Evolutionary conservation across 2,329 filamentous ascomycete genomes (phyloP).

Genomic region (Fusarium xyrophilum): DNA sequence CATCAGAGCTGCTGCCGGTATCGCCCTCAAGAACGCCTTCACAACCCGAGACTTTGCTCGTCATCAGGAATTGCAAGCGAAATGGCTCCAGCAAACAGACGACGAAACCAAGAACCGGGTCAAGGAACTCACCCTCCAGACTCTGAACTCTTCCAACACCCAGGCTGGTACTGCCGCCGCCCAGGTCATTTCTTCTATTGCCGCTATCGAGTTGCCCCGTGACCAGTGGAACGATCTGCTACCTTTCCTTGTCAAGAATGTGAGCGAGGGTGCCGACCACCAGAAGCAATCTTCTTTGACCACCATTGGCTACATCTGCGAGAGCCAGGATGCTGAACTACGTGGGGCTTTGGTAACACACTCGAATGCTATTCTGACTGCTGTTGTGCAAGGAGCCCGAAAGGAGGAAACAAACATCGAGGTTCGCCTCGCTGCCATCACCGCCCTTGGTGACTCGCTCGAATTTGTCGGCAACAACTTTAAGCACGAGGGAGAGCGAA

Average conservation of each 20-base stretch:
- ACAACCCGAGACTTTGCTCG: conserved; percentile 87
- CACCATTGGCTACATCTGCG: conserved; percentile 98
- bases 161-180: conserved; percentile 89
- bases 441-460: conserved; percentile 91
- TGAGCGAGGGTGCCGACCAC: conserved; percentile 83
- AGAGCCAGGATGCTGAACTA: conserved; percentile 88
- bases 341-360: conserved; percentile 81
- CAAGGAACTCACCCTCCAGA: conserved; percentile 89
- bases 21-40: conserved; percentile 98
- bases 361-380: conserved; percentile 97
- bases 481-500: conserved; percentile 97
- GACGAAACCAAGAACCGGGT: conserved; percentile 83
- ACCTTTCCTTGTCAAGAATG: conserved; percentile 86
- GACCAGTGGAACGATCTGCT: conserved; percentile 95
- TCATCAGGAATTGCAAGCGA: conserved; percentile 87
- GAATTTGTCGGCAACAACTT: conserved; percentile 99
- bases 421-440: conserved; percentile 90
- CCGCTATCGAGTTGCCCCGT: conserved; percentile 90
- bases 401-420: conserved; percentile 94
- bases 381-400: conserved; percentile 94
- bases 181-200: conserved; percentile 94
- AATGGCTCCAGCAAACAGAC: conserved; percentile 88
- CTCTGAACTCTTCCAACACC: conserved; percentile 77
- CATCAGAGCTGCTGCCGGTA: conserved; percentile 92
- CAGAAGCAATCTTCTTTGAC: conserved; percentile 95